Percentiles rank a stretch among this genome's conserved stretches.
Evolutionary conservation across 805 yeast species (phyloP).

Genomic region (Pichia insulana): DNA sequence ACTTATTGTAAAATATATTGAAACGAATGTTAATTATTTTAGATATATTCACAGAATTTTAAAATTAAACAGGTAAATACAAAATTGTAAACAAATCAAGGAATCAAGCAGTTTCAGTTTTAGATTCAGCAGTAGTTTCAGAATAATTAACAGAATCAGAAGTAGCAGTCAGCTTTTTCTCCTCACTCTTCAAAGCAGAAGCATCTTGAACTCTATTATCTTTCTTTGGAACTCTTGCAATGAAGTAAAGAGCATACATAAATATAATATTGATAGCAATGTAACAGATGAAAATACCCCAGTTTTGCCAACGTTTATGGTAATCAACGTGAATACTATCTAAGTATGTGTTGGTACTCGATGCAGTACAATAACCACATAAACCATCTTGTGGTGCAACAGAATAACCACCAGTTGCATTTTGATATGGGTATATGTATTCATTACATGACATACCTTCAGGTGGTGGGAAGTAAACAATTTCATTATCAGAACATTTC

Average conservation of each 20-base stretch:
- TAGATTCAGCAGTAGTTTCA: too few species aligned
- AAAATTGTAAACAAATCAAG: too few species aligned
- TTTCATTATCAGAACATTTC: constrained; percentile 41
- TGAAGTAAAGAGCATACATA: constrained; percentile 35
- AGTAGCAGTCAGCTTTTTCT: neutral
- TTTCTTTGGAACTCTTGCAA: constrained; percentile 66
- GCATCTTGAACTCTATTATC: constrained; percentile 22
- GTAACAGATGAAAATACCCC: constrained; percentile 44
- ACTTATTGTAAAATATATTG: too few species aligned
- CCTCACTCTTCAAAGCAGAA: constrained; percentile 7
- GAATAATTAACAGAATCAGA: too few species aligned
- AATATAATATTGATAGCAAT: constrained; percentile 33
- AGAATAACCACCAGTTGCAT: constrained; percentile 37
- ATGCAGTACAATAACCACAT: constrained; percentile 54
- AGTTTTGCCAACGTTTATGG: constrained; percentile 49
- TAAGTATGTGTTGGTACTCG: constrained; percentile 52
- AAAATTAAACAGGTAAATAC: too few species aligned
- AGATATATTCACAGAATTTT: too few species aligned
- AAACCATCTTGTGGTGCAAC: constrained; percentile 35
- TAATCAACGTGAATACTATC: constrained; percentile 33
- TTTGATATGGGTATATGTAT: constrained; percentile 18
- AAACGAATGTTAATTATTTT: too few species aligned
- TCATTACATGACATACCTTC: constrained; percentile 49
- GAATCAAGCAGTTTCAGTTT: too few species aligned
- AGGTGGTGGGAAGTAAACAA: constrained; percentile 42